Evolutionary conservation across 257 asterid genomes (phyloP).

Genomic region (Solanum sejunctum): DNA sequence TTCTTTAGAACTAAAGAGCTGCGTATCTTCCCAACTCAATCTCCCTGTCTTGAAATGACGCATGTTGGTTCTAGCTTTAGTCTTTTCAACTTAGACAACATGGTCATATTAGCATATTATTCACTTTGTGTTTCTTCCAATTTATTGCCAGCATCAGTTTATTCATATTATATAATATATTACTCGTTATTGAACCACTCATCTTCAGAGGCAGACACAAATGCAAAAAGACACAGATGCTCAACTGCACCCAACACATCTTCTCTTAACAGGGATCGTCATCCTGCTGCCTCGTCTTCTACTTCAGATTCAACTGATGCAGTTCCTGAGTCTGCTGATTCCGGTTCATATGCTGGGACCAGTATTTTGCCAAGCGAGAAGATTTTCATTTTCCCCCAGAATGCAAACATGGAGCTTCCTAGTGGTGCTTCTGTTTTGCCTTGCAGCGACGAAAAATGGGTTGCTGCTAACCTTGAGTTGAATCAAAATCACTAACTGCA

Average conservation of each 20-base stretch:
- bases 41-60: not conserved
- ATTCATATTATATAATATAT: not conserved
- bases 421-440: constrained; percentile 23
- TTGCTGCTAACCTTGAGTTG: constrained; percentile 17
- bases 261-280: not conserved
- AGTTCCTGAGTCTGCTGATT: not conserved
- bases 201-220: constrained; percentile 7
- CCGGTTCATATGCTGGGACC: constrained; percentile 2
- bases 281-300: not conserved
- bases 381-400: constrained; percentile 28
- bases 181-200: not conserved
- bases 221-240: constrained; percentile 25
- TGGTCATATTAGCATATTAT: not conserved
- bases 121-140: not conserved
- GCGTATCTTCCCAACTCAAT: not conserved
- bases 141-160: not conserved
- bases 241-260: constrained; percentile 3
- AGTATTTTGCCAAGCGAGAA: not conserved
- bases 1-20: not conserved
- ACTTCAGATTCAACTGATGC: not conserved
- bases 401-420: constrained; percentile 17
- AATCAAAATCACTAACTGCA: not conserved
- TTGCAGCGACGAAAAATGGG: constrained; percentile 32
- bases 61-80: not conserved
- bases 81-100: not conserved